phyloP scores from a whole-genome alignment of 78 protist genomes.

The Dictyostelium capitatum region DNA sequence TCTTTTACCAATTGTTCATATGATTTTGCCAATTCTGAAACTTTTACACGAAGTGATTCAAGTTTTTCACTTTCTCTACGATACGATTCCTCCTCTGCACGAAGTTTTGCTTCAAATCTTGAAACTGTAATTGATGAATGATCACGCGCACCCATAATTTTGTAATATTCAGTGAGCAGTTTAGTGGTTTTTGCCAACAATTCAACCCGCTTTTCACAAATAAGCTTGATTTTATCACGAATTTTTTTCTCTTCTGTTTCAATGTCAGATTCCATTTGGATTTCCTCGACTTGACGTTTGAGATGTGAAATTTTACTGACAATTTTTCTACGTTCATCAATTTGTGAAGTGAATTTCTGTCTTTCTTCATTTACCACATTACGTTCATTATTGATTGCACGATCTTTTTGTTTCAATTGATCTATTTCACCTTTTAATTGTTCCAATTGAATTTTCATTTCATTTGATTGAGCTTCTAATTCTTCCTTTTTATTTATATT shows the following conservation, averaged over 20 bases:
- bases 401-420: background rate
- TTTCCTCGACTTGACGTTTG: slow-evolving; percentile 9
- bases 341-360: background rate
- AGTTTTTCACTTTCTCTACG: background rate
- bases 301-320: background rate
- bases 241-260: slow-evolving; percentile 6
- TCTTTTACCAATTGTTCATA: background rate
- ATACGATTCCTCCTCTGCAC: background rate
- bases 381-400: background rate
- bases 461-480: background rate
- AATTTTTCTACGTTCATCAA: slow-evolving; percentile 51
- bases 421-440: background rate
- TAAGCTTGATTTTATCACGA: background rate
- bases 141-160: background rate
- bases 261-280: slow-evolving; percentile 42
- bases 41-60: background rate
- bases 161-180: background rate
- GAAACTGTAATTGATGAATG: background rate
- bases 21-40: background rate
- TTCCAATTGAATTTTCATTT: background rate
- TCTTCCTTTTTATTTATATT: slow-evolving; percentile 2
- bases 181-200: background rate
- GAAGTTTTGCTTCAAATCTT: background rate
- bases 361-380: slow-evolving; percentile 27
- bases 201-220: background rate